Base-by-base conservation (phyloP, 371 early-diverging fungal genomes). In the Coemansia sp. region DNA sequence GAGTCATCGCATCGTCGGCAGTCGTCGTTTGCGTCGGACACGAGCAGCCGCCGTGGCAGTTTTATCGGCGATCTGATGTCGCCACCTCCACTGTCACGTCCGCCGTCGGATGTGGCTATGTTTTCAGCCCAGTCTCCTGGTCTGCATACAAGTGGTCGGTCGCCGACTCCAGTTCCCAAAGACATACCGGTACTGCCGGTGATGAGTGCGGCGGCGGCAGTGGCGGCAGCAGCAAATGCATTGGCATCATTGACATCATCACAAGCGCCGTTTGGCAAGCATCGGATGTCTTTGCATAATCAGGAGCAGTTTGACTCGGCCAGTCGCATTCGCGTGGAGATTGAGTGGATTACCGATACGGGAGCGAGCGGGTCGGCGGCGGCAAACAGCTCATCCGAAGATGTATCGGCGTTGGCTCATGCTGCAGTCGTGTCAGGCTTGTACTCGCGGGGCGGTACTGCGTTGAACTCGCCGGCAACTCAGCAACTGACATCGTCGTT, bases 31-130 rank as follows among this genome's bases (percentile, higher is more conserved):
- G 54, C 60, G 8, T 53, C 67, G 7, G 64, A 63, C 1, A 14
- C 54, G 9, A 47, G 61, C 50, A 20, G 9, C 5, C 54, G 61
- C 5, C 63, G 39, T 28, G 30, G 26, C 59, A 67, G 59, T 33
- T 47, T 55, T 28, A 14, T 58, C 20, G 20, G 18, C n/a, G 69
- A 62, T 18, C 52, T 33, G 23, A 18, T 40, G 20, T 14, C 54
- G 30, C 62, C 68, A 3, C 48, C 72, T 0, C 44, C 44, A 6
- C 55, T 77, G n/a, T 77, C 75, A 37, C 69, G 75, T 20, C 62
- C 65, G 47, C 69, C 73, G 9, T 77, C 78, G 14, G 65, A 64
- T 12, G 52, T 77, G 16, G 78, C 78, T 5, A 74, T 77, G 78
- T 77, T 77, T 39, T 52, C 75, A 9, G 28, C 18, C 33, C 50